Evolutionary conservation across 345 rosid species (phyloP).

Genomic region (Microcos paniculata): DNA sequence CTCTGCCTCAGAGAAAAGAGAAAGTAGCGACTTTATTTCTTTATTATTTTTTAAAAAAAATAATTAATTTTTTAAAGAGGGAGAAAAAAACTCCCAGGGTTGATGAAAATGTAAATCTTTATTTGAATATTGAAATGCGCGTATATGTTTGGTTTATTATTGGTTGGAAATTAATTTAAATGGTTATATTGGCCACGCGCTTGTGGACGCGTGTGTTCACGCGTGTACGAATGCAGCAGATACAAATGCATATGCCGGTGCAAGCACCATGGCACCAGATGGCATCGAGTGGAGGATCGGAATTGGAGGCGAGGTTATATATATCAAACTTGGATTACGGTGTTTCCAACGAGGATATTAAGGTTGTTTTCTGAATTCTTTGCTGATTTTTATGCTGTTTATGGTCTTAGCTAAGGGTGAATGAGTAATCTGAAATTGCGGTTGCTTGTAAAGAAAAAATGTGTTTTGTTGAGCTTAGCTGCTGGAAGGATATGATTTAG

Average conservation of each 20-base stretch:
- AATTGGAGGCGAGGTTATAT: slow-evolving; percentile 45
- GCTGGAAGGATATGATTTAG: not conserved
- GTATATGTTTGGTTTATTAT: not conserved
- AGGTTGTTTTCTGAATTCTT: slow-evolving; percentile 28
- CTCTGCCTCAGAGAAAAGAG: not conserved
- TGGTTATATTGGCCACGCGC: not conserved
- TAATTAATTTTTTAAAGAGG: not conserved
- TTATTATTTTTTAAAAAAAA: not conserved
- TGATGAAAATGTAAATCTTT: not conserved
- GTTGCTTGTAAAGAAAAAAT: not conserved
- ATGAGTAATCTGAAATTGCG: not conserved
- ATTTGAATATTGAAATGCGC: not conserved
- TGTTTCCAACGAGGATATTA: slow-evolving; percentile 54
- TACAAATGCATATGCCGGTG: slow-evolving; percentile 29
- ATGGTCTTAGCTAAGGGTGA: not conserved
- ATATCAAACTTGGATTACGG: slow-evolving; percentile 54
- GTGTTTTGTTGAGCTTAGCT: not conserved
- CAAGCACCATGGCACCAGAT: slow-evolving; percentile 18
- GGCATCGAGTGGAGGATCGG: slow-evolving; percentile 18
- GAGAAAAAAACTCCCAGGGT: too few relatives aligned
- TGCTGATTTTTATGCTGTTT: not conserved
- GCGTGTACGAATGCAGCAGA: slow-evolving; percentile 18
- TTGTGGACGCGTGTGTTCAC: not conserved
- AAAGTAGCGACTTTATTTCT: not conserved
- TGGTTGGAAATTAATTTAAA: not conserved